Percentiles rank a stretch among this genome's conserved stretches.
phyloP scores from a whole-genome alignment of 2,329 filamentous ascomycete species.

The Scorias spongiosa region DNA sequence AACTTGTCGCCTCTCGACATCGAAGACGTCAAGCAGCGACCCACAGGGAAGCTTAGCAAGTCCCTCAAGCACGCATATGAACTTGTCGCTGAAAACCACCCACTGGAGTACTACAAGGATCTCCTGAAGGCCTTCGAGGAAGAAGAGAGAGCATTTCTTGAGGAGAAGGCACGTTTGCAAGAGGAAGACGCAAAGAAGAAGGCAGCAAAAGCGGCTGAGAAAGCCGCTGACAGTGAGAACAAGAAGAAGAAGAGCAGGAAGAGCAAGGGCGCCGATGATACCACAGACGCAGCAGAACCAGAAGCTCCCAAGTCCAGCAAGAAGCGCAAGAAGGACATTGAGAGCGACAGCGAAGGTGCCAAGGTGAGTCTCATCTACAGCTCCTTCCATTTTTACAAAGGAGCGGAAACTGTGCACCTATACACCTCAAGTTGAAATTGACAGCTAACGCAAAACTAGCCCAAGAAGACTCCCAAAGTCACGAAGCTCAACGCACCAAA shows the following conservation, averaged over 20 bases:
- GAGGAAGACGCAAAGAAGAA: conserved; percentile 26
- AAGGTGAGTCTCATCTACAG: conserved; percentile 28
- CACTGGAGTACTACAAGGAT: conserved; percentile 69
- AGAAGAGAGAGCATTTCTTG: conserved; percentile 38
- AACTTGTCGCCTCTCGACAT: conserved; percentile 64
- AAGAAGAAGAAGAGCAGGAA: conserved; percentile 25
- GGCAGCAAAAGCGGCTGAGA: conserved; percentile 23
- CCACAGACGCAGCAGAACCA: conserved; percentile 45
- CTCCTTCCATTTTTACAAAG: background rate
- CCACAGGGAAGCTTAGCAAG: conserved; percentile 65
- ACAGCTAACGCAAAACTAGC: conserved; percentile 13
- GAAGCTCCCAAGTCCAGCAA: conserved; percentile 46
- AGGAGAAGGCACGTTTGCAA: conserved; percentile 15
- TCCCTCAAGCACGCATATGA: conserved; percentile 63
- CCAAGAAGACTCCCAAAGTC: conserved; percentile 35
- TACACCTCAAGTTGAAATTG: background rate
- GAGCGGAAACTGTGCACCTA: too few species aligned
- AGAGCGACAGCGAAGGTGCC: conserved; percentile 53
- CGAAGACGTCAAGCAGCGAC: conserved; percentile 48
- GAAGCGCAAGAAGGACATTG: conserved; percentile 67
- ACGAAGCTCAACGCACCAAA: conserved; percentile 31
- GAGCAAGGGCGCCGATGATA: conserved; percentile 21
- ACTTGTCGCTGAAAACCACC: conserved; percentile 63
- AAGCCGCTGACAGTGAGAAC: conserved; percentile 36
- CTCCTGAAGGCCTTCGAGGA: conserved; percentile 48